Evolutionary conservation across 352 stramenopile species (phyloP).

Genomic region (Lagenidium giganteum): DNA sequence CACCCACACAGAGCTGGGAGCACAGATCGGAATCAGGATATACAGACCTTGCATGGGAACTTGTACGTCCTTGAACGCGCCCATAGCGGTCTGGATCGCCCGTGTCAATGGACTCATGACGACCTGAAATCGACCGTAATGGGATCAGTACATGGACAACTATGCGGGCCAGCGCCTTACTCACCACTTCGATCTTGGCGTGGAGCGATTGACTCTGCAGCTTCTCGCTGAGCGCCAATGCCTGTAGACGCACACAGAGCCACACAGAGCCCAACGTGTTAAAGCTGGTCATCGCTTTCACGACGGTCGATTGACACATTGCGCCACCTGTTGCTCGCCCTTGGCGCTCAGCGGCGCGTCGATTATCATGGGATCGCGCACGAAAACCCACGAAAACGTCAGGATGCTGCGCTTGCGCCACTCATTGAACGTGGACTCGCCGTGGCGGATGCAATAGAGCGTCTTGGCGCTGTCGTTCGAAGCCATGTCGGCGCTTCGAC

Average conservation of each 20-base stretch:
- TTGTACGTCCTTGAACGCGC: constrained; percentile 43
- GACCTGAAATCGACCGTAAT: constrained; percentile 29
- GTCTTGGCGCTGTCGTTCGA: no score
- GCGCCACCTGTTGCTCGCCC: constrained; percentile 55
- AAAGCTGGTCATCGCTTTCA: no score
- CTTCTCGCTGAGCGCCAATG: constrained; percentile 30
- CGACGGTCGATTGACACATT: neutral
- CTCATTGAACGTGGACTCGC: constrained; percentile 86
- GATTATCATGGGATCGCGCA: constrained; percentile 82
- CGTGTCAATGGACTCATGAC: constrained; percentile 80
- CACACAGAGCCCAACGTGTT: neutral
- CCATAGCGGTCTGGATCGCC: constrained; percentile 74
- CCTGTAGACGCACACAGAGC: constrained; percentile 13
- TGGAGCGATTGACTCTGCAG: constrained; percentile 37
- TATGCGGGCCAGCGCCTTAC: neutral
- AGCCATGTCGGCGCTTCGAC: no score
- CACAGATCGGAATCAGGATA: neutral
- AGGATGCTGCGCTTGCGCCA: constrained; percentile 73
- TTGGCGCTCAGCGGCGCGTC: constrained; percentile 72
- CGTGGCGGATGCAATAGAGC: constrained; percentile 84
- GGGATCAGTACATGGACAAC: no score
- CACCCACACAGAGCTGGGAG: neutral
- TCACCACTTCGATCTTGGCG: constrained; percentile 65
- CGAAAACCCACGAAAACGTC: constrained; percentile 84
- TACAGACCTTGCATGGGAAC: constrained; percentile 52